These are phyloP conservation scores for Trichophyton verrucosum DNA, from an alignment of 2,329 filamentous ascomycete genomes.

Conservation along the genomic window DNA sequence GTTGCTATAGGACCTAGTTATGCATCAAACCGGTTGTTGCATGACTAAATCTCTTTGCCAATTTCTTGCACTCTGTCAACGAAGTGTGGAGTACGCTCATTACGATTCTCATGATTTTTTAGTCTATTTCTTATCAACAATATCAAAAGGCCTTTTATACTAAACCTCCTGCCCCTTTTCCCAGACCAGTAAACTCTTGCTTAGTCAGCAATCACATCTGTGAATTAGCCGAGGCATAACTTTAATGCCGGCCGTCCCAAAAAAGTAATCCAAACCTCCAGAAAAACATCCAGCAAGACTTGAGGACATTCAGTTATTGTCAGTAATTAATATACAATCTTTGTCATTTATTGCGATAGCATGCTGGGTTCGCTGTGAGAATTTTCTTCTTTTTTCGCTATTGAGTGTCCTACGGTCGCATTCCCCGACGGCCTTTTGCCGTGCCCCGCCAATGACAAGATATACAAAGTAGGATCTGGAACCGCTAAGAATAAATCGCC, in stretches of 20 bases:
- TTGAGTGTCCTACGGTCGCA: background rate
- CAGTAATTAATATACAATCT: background rate
- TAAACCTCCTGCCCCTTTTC: too few species aligned
- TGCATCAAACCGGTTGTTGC: too few species aligned
- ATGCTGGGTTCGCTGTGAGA: background rate
- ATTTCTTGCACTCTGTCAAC: too few species aligned
- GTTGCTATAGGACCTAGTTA: too few species aligned
- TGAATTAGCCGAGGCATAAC: background rate
- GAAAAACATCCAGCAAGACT: background rate
- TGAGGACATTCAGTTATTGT: background rate
- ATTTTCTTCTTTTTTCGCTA: background rate
- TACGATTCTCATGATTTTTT: too few species aligned
- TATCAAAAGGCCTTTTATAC: too few species aligned
- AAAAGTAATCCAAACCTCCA: background rate
- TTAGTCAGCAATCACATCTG: background rate
- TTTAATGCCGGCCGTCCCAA: background rate
- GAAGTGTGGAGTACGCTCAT: too few species aligned
- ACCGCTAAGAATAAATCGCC: constrained; percentile 4
- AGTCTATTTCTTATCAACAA: too few species aligned
- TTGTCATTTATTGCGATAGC: background rate
- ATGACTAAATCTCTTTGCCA: too few species aligned
- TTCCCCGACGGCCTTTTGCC: background rate
- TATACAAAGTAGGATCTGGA: constrained; percentile 13
- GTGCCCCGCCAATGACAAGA: constrained; percentile 13
- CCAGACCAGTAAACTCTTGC: background rate